Evolutionary conservation across 305 asterid genomes (phyloP).

Genomic region (Rubia balearica): DNA sequence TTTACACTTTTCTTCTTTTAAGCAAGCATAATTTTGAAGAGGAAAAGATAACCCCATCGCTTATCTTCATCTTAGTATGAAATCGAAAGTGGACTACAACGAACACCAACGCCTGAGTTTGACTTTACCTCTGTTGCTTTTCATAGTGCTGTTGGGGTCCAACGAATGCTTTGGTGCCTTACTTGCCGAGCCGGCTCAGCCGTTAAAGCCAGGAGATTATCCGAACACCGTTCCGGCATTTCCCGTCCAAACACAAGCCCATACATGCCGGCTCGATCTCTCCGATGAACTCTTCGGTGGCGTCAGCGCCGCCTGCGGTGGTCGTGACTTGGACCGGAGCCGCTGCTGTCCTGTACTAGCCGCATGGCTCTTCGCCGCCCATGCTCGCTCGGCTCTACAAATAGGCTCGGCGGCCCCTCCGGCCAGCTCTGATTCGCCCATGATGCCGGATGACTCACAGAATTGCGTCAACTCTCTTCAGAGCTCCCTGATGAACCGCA

Average conservation of each 20-base stretch:
- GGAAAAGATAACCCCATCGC: neutral
- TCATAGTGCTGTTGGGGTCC: neutral
- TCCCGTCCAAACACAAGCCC: slow-evolving; percentile 66
- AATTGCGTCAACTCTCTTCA: slow-evolving; percentile 83
- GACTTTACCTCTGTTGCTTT: neutral
- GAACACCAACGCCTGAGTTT: neutral
- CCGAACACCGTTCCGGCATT: neutral
- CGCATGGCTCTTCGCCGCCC: slow-evolving; percentile 8
- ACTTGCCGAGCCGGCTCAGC: slow-evolving; percentile 50
- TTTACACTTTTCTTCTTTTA: neutral
- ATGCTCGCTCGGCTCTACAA: slow-evolving; percentile 38
- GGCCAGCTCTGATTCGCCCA: slow-evolving; percentile 53
- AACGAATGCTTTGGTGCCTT: neutral
- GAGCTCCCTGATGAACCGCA: slow-evolving; percentile 47
- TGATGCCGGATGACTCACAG: slow-evolving; percentile 97
- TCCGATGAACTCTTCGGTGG: slow-evolving; percentile 82
- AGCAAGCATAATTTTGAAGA: neutral
- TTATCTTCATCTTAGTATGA: neutral
- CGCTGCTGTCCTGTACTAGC: slow-evolving; percentile 30
- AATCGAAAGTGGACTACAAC: neutral
- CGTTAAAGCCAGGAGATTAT: neutral
- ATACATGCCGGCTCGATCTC: slow-evolving; percentile 83
- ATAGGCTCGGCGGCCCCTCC: slow-evolving; percentile 40
- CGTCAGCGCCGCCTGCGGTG: slow-evolving; percentile 60
- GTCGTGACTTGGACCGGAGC: slow-evolving; percentile 65